A percentile compares a stretch with the other conserved stretches of the same genome.
These are phyloP conservation scores for Croton laevigatus DNA, from an alignment of 441 rosid species.

Conservation along the genomic window DNA sequence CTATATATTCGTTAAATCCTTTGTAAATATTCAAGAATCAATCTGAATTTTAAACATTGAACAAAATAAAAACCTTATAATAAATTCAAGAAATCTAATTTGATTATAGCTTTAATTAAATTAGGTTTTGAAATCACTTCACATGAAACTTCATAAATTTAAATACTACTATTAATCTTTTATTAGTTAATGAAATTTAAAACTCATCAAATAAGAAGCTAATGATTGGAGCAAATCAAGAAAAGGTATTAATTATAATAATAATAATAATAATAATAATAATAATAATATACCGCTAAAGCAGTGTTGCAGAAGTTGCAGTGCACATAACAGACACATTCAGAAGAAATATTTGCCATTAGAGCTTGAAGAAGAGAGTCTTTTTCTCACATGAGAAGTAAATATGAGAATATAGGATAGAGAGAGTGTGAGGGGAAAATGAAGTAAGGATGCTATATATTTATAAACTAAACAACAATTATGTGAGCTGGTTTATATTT, in stretches of 20 bases:
- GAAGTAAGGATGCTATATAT: not conserved
- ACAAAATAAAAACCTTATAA: not conserved
- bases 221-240: not conserved
- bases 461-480: no score
- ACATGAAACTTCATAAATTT: not conserved
- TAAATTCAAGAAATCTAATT: not conserved
- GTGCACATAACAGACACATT: constrained; percentile 78
- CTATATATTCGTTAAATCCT: not conserved
- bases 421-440: not conserved
- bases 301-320: constrained; percentile 95
- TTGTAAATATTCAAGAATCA: not conserved
- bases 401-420: not conserved
- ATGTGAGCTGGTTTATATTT: no score
- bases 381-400: not conserved
- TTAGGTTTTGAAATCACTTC: not conserved
- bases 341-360: constrained; percentile 45
- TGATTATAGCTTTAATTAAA: not conserved
- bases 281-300: constrained; percentile 62
- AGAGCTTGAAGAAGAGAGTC: constrained; percentile 36
- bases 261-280: no score
- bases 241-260: no score
- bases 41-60: not conserved
- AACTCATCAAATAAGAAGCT: constrained; percentile 8
- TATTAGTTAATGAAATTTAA: not conserved
- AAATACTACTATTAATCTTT: no score